Evolutionary conservation across 257 asterid genomes (phyloP).

Genomic region (Nicotiana benthamiana): DNA sequence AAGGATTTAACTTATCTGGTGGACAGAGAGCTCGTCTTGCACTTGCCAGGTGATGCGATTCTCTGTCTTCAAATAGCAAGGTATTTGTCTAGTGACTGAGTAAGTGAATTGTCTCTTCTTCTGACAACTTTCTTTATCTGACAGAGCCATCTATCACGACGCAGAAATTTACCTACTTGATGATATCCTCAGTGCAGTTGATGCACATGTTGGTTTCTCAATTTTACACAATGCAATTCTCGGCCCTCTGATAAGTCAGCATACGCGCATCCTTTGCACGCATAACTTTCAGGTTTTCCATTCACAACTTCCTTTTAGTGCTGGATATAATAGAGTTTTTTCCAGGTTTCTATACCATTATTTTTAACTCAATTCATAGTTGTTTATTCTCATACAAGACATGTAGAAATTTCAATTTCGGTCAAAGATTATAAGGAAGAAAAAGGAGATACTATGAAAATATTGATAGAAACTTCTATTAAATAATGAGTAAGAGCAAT

Average conservation of each 20-base stretch:
- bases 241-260: conserved; percentile 65
- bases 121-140: conserved; percentile 7
- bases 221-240: conserved; percentile 67
- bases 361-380: neutral
- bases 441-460: neutral
- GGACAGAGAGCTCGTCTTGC: conserved; percentile 95
- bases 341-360: neutral
- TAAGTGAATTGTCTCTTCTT: conserved; percentile 7
- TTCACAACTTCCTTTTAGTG: neutral
- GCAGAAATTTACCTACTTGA: conserved; percentile 71
- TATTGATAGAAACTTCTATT: neutral
- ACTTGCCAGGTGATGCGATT: conserved; percentile 62
- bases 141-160: conserved; percentile 78
- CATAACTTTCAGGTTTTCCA: conserved; percentile 78
- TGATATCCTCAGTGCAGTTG: conserved; percentile 95
- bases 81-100: conserved; percentile 5
- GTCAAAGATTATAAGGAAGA: neutral
- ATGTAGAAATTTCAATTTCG: neutral
- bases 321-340: neutral
- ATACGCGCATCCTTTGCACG: conserved; percentile 83
- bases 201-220: conserved; percentile 82
- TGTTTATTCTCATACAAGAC: neutral
- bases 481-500: neutral
- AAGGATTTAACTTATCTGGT: conserved; percentile 83
- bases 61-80: neutral